Evolutionary conservation across 495 filamentous ascomycete genomes (phyloP), one percentile per base, ranked within the genome.

Genomic region (Sabuloglossum arenarium): DNA sequence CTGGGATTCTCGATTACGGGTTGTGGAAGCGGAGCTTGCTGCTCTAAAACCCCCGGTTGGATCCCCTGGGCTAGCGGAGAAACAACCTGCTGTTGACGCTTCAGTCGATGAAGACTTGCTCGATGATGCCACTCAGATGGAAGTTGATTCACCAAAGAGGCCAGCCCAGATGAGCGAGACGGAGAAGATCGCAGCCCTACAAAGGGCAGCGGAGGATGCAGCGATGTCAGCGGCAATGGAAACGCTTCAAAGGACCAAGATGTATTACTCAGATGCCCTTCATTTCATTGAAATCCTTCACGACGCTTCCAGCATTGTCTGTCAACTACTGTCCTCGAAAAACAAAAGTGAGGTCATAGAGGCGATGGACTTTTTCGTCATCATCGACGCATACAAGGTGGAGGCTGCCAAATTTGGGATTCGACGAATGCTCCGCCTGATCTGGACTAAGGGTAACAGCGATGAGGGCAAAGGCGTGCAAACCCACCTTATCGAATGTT

Each of bases 381-480:
- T 94, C 30, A 77, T 90, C 34, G 88, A 99, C 67, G 88, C 86
- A 6, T 96, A 96, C 76, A 89, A 89, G 66, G 79, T 99, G 46
- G 86, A 95, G 66, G 85, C 88, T 51, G 87, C 91, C 59, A 85
- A 89, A 65, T 68, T 67, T 55, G 91, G 91, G 54, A 95, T 97
- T 61, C 79, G 88, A 45, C 78, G 86, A 54, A 99, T 99, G 91
- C 77, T 99, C 43, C 78, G 88, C 42, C 73, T 97, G 42, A 97
- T 99, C 66, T 99, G 91, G 91, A 97, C 93, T 21, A 99, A 99
- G 69, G 91, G 90, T 54, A 97, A 96, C 68, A 95, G 86, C 62
- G 91, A 99, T 63, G 91, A 99, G 73, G 91, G 91, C 56, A 99
- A 99, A 68, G 91, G 91, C 46, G 88, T 99, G 1, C 91, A 97